Base-by-base conservation (phyloP, 805 yeast species). In the Wickerhamomyces chambardii region DNA sequence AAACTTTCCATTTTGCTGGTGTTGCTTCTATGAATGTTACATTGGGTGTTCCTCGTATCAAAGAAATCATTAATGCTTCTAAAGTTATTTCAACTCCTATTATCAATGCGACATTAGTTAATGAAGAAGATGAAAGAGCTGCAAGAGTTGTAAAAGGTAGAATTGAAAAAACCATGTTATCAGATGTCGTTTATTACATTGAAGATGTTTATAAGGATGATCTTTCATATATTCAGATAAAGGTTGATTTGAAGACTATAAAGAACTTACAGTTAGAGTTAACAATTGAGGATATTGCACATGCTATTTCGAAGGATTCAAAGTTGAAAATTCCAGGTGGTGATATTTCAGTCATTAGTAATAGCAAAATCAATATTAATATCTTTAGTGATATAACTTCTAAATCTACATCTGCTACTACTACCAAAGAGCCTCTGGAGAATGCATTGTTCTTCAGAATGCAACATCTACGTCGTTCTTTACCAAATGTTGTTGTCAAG, bases 11-110 rank as follows among this genome's bases (percentile, higher is more conserved):
- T 70, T 92, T 92, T 71, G 98, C 98, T 51, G 98, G 98, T 71
- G 98, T 92, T 38, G 97, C 98, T 26, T 84, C 95, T 32, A 92
- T 90, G 97, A 92, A 92, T 66, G 95, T 90, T 45, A 92, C 98
- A 0, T 73, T 92, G 47, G 98, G 98, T 75, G 98, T 92, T 35
- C 98, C 98, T 33, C 96, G 98, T 74, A 90, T 92, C 57, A 92
- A 92, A 63, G 98, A 92, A 68, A 92, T 92, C 58, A 92, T 92
- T 58, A 92, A 92, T 58, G 98, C 98, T 3, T 84, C 97, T 15
- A 92, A 92, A 58, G 75, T 77, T 15, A 92, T 92, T 48, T 85
- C 95, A 6, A 92, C 98, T 7, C 98, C 98, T 2, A 92, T 92
- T 55, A 92, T 92, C 55, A 87, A 90, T 47, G 95, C 97, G 3